phyloP scores from a whole-genome alignment of 1,284 basidiomycete genomes.

The Puccinia polysora region DNA sequence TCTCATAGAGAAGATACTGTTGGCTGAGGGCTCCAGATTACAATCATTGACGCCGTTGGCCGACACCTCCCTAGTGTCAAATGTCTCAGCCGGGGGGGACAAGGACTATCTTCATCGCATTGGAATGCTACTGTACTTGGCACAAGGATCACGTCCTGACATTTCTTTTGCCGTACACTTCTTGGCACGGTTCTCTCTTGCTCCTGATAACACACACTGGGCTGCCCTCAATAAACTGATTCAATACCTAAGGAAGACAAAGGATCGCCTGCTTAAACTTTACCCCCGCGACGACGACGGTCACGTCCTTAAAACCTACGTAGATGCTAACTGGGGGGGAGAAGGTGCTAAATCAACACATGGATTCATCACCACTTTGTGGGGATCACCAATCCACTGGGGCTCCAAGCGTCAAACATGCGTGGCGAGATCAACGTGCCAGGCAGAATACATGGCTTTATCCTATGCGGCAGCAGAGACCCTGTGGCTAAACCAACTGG shows the following conservation, averaged over 20 bases:
- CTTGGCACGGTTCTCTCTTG: neutral
- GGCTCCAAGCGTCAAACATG: conserved; percentile 14
- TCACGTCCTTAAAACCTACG: neutral
- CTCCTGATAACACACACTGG: conserved; percentile 5
- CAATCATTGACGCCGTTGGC: neutral
- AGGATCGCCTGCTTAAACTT: neutral
- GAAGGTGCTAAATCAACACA: neutral
- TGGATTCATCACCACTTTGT: neutral
- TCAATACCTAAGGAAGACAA: neutral
- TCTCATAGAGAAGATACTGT: neutral
- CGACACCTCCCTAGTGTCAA: neutral
- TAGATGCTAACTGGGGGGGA: conserved; percentile 38
- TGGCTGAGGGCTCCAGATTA: neutral
- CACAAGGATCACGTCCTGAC: neutral
- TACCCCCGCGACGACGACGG: neutral
- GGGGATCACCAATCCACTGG: conserved; percentile 9
- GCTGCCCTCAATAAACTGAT: neutral
- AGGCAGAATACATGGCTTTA: conserved; percentile 29
- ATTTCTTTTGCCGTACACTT: conserved; percentile 5
- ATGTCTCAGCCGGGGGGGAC: neutral
- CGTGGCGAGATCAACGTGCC: conserved; percentile 8
- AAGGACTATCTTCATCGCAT: neutral
- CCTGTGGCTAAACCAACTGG: neutral
- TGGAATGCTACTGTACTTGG: conserved; percentile 3
- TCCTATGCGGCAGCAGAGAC: neutral